Percentiles rank a stretch among this genome's conserved stretches.
These are phyloP conservation scores for Trypanosoma theileri DNA, from an alignment of 208 protist species.

Conservation along the genomic window DNA sequence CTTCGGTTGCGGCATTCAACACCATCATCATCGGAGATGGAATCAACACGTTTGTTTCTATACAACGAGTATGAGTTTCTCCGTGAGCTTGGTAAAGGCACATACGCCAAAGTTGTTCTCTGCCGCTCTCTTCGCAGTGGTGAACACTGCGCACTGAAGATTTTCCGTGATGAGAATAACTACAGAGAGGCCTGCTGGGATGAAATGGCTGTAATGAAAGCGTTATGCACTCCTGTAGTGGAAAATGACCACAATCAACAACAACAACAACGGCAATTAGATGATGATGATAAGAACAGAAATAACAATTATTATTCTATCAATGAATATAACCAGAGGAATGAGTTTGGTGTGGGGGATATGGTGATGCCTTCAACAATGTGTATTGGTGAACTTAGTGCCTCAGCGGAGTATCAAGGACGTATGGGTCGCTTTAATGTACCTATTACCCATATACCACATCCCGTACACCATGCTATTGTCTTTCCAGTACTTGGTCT, in stretches of 20 bases:
- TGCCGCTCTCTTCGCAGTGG: slow-evolving; percentile 27
- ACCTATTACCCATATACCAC: slow-evolving; percentile 59
- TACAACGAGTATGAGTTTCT: slow-evolving; percentile 68
- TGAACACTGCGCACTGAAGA: slow-evolving; percentile 62
- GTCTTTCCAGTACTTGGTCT: slow-evolving; percentile 69
- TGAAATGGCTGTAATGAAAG: slow-evolving; percentile 53
- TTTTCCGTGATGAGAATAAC: slow-evolving; percentile 68
- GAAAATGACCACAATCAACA: slow-evolving; percentile 2
- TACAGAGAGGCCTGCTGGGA: slow-evolving; percentile 78
- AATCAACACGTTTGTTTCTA: slow-evolving; percentile 35
- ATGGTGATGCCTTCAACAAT: neutral
- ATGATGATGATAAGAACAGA: slow-evolving; percentile 30
- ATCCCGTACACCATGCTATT: slow-evolving; percentile 73
- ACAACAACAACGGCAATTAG: slow-evolving; percentile 18
- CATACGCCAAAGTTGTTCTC: slow-evolving; percentile 82
- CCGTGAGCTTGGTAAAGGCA: slow-evolving; percentile 71
- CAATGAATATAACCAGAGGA: too few species aligned
- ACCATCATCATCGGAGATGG: neutral
- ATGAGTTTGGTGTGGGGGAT: neutral
- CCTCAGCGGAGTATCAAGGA: slow-evolving; percentile 21
- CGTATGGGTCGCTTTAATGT: slow-evolving; percentile 57
- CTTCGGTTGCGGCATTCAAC: neutral
- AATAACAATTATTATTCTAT: neutral
- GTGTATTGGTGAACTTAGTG: neutral
- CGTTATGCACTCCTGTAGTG: slow-evolving; percentile 30